Base-by-base conservation (phyloP, 2,329 filamentous ascomycete genomes). In the Tympanopsis confertula region DNA sequence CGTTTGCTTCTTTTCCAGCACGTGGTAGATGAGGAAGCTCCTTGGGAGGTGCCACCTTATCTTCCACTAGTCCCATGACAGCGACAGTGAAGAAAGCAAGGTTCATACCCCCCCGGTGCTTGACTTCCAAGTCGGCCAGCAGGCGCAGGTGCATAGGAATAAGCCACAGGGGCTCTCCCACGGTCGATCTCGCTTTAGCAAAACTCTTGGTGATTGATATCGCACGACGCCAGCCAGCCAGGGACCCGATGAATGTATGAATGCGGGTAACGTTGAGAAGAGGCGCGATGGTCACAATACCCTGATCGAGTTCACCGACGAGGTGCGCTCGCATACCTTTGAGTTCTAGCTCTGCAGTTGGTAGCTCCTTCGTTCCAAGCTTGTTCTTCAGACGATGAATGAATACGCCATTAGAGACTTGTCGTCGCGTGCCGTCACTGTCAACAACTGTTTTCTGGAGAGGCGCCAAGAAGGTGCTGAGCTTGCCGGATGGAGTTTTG, bases 371-470 rank as follows among this genome's bases (percentile, higher is more conserved):
- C 0, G 81, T 86, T 19, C 82, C 82, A 3, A 83, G 65, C 49
- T 86, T 87, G 53, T 74, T 72, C 58, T 87, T 86, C 13, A 87
- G 61, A 0, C 81, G 68, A 40, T 79, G 73, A 44, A 86, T 82
- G 5, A 63, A 63, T 5, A 86, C 63, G 2, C 82, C 81, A 48
- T 86, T 86, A 26, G 10, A 79, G 63, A 38, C 71, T 66, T 2
- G 56, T 61, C 39, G 41, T 57, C 56, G 36, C 13, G 5, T 39
- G 24, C 17, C 10, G 35, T 18, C 13, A 5, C 47, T 43, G 13
- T 56, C 54, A 0, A n/a, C n/a, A n/a, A n/a, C n/a, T n/a, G n/a
- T n/a, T n/a, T 66, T 62, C 15, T 68, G 63, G 61, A 80, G 72
- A 0, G 82, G 81, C 1, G 77, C 77, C 28, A 74, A 68, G 53